These are phyloP conservation scores for Sambucus nigra DNA, from an alignment of 129 eudicot genomes.

Conservation along the genomic window DNA sequence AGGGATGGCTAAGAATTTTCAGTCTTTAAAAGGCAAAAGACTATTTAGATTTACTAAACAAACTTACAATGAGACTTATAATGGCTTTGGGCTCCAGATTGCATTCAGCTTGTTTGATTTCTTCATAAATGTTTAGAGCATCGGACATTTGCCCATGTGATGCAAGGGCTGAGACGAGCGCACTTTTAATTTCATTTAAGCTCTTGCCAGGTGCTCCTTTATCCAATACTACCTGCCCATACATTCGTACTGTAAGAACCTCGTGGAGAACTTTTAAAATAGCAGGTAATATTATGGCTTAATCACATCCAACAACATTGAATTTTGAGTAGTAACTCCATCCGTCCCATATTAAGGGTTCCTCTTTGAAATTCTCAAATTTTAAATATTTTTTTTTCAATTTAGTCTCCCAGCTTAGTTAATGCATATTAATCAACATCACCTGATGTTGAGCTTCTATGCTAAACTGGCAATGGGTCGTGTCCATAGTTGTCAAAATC, in stretches of 20 bases:
- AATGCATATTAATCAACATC: too few relatives aligned
- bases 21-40: background rate
- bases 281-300: too few relatives aligned
- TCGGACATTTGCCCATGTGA: constrained; percentile 51
- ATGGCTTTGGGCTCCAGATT: constrained; percentile 64
- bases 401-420: too few relatives aligned
- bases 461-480: too few relatives aligned
- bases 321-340: too few relatives aligned
- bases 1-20: constrained; percentile 1
- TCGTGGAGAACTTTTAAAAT: background rate
- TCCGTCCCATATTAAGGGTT: too few relatives aligned
- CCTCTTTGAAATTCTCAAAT: too few relatives aligned
- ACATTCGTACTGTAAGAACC: background rate
- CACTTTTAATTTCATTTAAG: constrained; percentile 66
- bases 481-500: too few relatives aligned
- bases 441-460: too few relatives aligned
- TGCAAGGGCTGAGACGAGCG: constrained; percentile 74
- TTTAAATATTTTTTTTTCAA: too few relatives aligned
- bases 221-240: constrained; percentile 53
- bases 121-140: constrained; percentile 62
- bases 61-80: constrained; percentile 62
- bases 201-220: constrained; percentile 23
- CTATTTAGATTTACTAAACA: background rate
- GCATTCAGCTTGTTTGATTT: constrained; percentile 43
- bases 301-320: too few relatives aligned